Percentiles rank a stretch among this genome's conserved stretches.
These are phyloP conservation scores for Skeletonema grethae DNA, from an alignment of 108 stramenopile genomes.

Conservation along the genomic window DNA sequence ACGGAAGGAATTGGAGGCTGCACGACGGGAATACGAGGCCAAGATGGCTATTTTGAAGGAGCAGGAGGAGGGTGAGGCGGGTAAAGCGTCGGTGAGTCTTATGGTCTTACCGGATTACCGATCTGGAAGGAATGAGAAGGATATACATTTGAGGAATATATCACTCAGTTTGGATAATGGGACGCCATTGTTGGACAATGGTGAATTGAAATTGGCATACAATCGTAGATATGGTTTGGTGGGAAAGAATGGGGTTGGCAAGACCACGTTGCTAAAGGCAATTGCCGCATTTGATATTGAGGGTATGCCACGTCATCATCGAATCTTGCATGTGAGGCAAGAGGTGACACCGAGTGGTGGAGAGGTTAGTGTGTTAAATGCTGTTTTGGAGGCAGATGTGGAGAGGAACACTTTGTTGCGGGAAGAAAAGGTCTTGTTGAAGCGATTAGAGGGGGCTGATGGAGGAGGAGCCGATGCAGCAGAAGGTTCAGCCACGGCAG, in stretches of 20 bases:
- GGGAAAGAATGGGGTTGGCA: conserved; percentile 48
- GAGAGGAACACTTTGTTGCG: conserved; percentile 80
- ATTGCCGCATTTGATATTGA: conserved; percentile 93
- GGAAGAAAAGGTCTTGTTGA: conserved; percentile 72
- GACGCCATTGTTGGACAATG: conserved; percentile 85
- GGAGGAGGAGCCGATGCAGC: conserved; percentile 32
- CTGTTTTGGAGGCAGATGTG: conserved; percentile 94
- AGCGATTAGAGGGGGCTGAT: conserved; percentile 55
- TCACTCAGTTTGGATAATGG: conserved; percentile 84
- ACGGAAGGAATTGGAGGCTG: conserved; percentile 72
- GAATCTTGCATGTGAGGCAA: conserved; percentile 97
- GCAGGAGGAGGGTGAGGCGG: conserved; percentile 56
- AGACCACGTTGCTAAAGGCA: conserved; percentile 94
- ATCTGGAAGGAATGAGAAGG: conserved; percentile 76
- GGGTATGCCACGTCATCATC: conserved; percentile 91
- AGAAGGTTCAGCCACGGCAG: conserved; percentile 21
- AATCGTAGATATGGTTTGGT: conserved; percentile 77
- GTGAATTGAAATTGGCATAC: conserved; percentile 92
- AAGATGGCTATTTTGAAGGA: conserved; percentile 45
- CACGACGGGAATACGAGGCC: conserved; percentile 61
- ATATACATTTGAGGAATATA: conserved; percentile 86
- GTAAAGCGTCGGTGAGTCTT: conserved; percentile 67
- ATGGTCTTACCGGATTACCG: conserved; percentile 86
- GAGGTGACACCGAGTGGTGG: conserved; percentile 74
- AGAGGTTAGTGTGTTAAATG: conserved; percentile 90